Evolutionary conservation across 2,329 filamentous ascomycete species (phyloP).

Genomic region (Gnomoniopsis smithogilvyi): DNA sequence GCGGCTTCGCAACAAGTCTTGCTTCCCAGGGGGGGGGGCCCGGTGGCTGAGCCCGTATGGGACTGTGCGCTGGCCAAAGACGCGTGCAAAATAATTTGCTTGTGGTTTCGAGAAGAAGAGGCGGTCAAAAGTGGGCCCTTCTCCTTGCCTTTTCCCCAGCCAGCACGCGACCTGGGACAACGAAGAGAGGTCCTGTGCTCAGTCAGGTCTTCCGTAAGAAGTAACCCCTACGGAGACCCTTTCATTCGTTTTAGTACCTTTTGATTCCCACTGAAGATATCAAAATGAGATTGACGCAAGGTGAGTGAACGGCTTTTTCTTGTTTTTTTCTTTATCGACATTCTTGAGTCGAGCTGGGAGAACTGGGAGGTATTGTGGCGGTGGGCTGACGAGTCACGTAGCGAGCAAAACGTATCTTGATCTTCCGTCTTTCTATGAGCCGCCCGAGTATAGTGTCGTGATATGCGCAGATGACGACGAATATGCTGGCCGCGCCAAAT

Average conservation of each 20-base stretch:
- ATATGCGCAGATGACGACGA: constrained; percentile 18
- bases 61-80: neutral
- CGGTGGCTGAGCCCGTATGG: neutral
- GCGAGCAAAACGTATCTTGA: constrained; percentile 19
- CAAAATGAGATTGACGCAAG: constrained; percentile 19
- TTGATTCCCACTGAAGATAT: constrained; percentile 9
- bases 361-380: neutral
- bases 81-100: constrained; percentile 2
- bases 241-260: neutral
- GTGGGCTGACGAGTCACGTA: constrained; percentile 10
- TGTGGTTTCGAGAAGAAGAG: constrained; percentile 4
- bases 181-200: constrained; percentile 15
- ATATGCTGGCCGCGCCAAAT: constrained; percentile 16
- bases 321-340: neutral
- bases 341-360: neutral
- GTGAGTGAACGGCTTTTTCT: constrained; percentile 5
- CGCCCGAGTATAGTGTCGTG: constrained; percentile 17
- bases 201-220: constrained; percentile 1
- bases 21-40: neutral
- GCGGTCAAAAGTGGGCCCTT: constrained; percentile 18
- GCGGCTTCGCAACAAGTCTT: neutral
- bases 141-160: neutral
- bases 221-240: neutral
- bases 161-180: neutral
- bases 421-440: constrained; percentile 17